These are phyloP conservation scores for Kitagawia praeruptora DNA, from an alignment of 129 eudicot genomes.

Conservation along the genomic window DNA sequence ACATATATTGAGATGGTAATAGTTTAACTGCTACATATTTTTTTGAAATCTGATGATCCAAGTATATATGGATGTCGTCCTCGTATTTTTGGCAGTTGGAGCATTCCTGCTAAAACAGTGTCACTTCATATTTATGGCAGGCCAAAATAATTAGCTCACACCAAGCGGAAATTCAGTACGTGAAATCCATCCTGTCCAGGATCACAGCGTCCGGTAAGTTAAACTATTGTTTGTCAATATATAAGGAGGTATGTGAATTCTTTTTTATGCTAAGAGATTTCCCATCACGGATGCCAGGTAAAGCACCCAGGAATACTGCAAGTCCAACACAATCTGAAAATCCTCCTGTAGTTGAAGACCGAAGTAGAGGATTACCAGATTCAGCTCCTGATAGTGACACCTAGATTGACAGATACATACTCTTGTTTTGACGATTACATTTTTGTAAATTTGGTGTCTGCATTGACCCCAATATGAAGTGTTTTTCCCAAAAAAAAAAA, in stretches of 20 bases:
- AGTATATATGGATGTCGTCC: neutral
- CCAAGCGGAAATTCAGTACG: neutral
- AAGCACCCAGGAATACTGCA: neutral
- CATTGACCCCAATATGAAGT: neutral
- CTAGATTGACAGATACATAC: neutral
- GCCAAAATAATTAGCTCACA: slow-evolving; percentile 1
- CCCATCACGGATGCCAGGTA: neutral
- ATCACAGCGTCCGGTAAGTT: neutral
- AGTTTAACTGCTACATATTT: neutral
- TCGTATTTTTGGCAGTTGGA: neutral
- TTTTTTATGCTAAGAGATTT: neutral
- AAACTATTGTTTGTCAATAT: neutral
- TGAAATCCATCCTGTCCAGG: neutral
- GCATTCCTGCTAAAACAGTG: neutral
- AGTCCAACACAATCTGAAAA: neutral
- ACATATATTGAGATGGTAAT: slow-evolving; percentile 13
- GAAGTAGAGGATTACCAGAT: neutral
- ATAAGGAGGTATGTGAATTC: neutral
- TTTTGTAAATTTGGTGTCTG: neutral
- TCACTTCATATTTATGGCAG: neutral
- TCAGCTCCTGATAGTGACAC: neutral
- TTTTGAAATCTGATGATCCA: neutral
- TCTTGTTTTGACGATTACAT: neutral
- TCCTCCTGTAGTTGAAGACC: slow-evolving; percentile 3
- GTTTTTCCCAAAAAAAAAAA: neutral